These are phyloP conservation scores for Wolfiporia cocos DNA, from an alignment of 1,284 basidiomycete species.

Conservation along the genomic window DNA sequence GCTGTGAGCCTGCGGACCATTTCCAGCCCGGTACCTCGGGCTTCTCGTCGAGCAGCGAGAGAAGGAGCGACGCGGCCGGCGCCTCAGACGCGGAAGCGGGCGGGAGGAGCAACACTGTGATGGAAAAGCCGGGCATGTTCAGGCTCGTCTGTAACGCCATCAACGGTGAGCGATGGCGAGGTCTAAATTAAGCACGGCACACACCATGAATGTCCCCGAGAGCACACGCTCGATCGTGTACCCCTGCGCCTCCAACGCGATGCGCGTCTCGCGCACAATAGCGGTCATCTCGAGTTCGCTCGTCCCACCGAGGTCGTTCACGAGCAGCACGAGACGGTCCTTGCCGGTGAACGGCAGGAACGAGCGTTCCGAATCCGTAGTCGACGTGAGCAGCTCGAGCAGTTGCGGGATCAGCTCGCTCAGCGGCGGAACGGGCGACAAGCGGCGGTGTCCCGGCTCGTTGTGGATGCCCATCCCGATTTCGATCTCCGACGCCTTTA, in stretches of 20 bases:
- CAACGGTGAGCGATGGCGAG: background rate
- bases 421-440: constrained; percentile 68
- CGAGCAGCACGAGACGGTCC: constrained; percentile 62
- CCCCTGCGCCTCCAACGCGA: constrained; percentile 46
- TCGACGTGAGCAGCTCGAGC: constrained; percentile 68
- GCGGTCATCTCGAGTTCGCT: constrained; percentile 82
- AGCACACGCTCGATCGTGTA: constrained; percentile 62
- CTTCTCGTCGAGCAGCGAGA: constrained; percentile 75
- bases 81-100: constrained; percentile 31
- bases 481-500: constrained; percentile 69
- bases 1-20: constrained; percentile 48
- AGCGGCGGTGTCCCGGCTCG: constrained; percentile 72
- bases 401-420: constrained; percentile 68
- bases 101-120: constrained; percentile 83
- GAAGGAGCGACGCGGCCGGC: constrained; percentile 40
- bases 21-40: constrained; percentile 81
- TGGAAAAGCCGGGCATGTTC: constrained; percentile 92
- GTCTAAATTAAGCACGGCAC: constrained; percentile 12
- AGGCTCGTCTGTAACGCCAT: constrained; percentile 63
- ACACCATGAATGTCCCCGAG: constrained; percentile 80
- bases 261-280: constrained; percentile 58
- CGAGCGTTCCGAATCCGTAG: constrained; percentile 75
- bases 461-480: constrained; percentile 93
- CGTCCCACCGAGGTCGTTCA: constrained; percentile 82
- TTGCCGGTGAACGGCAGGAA: constrained; percentile 76